Evolutionary conservation across 768 basidiomycete genomes (phyloP).

Genomic region (Coprinellus micaceus): DNA sequence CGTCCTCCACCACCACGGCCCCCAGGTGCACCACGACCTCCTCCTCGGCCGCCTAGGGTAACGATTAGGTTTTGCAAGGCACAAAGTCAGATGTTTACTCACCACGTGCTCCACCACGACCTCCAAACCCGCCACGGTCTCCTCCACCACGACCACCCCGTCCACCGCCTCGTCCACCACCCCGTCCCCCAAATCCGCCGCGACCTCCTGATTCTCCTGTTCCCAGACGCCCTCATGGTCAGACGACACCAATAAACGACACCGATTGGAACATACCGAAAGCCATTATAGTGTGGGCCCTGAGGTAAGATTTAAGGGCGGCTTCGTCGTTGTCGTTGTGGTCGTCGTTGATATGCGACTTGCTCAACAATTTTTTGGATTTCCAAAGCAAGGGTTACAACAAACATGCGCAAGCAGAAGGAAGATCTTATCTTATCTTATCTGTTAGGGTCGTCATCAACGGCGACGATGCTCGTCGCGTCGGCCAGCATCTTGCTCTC

Average conservation of each 20-base stretch:
- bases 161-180: conserved; percentile 39
- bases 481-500: neutral
- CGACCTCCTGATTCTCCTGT: conserved; percentile 59
- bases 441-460: neutral
- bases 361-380: neutral
- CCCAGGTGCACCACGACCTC: conserved; percentile 38
- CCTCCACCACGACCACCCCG: conserved; percentile 42
- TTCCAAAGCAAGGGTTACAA: neutral
- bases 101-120: conserved; percentile 39
- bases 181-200: conserved; percentile 35
- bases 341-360: too few relatives aligned
- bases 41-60: conserved; percentile 27
- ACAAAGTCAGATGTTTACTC: conserved; percentile 11
- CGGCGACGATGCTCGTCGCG: too few relatives aligned
- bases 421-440: conserved; percentile 1
- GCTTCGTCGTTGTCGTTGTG: too few relatives aligned
- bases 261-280: too few relatives aligned
- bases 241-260: neutral
- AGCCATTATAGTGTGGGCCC: too few relatives aligned
- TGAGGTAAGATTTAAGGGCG: too few relatives aligned
- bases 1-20: conserved; percentile 40
- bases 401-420: neutral
- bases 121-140: conserved; percentile 29
- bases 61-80: conserved; percentile 18
- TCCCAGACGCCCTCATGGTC: neutral